Evolutionary conservation across 768 basidiomycete species (phyloP).

Genomic region (Rhodotorula sphaerocarpa): DNA sequence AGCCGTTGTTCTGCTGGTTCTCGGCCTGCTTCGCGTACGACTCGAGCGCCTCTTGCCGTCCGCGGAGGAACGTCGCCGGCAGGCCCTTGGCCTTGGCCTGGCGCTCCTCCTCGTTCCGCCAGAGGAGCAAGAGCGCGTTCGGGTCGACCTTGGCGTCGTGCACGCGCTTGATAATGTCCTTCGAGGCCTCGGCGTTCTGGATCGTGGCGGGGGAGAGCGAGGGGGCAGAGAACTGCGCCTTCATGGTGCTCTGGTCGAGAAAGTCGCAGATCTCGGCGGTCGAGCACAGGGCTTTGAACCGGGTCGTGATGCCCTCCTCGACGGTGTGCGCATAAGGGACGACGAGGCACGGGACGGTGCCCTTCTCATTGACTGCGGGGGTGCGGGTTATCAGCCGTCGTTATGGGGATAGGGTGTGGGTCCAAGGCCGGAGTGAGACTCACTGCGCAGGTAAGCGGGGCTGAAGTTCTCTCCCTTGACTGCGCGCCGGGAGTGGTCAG

Average conservation of each 20-base stretch:
- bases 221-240: slow-evolving; percentile 8
- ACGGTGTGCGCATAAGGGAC: slow-evolving; percentile 30
- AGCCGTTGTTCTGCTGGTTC: slow-evolving; percentile 2
- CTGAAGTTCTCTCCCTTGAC: slow-evolving; percentile 31
- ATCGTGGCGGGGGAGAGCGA: slow-evolving; percentile 35
- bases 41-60: slow-evolving; percentile 30
- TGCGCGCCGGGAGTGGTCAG: slow-evolving; percentile 1
- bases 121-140: slow-evolving; percentile 23
- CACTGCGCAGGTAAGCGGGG: slow-evolving; percentile 27
- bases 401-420: too few relatives aligned
- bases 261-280: slow-evolving; percentile 17
- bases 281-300: slow-evolving; percentile 16
- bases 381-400: background rate
- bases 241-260: slow-evolving; percentile 24
- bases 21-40: slow-evolving; percentile 17
- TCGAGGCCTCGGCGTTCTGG: slow-evolving; percentile 4
- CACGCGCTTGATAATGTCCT: slow-evolving; percentile 21
- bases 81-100: slow-evolving; percentile 9
- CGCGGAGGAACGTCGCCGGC: slow-evolving; percentile 23
- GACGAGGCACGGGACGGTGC: slow-evolving; percentile 26
- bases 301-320: slow-evolving; percentile 24
- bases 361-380: slow-evolving; percentile 17
- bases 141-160: slow-evolving; percentile 24
- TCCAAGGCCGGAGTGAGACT: background rate
- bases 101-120: slow-evolving; percentile 27